A percentile compares a stretch with the other conserved stretches of the same genome.
phyloP scores from a whole-genome alignment of 2,329 filamentous ascomycete species.

The Apiospora rasikravindrae region DNA sequence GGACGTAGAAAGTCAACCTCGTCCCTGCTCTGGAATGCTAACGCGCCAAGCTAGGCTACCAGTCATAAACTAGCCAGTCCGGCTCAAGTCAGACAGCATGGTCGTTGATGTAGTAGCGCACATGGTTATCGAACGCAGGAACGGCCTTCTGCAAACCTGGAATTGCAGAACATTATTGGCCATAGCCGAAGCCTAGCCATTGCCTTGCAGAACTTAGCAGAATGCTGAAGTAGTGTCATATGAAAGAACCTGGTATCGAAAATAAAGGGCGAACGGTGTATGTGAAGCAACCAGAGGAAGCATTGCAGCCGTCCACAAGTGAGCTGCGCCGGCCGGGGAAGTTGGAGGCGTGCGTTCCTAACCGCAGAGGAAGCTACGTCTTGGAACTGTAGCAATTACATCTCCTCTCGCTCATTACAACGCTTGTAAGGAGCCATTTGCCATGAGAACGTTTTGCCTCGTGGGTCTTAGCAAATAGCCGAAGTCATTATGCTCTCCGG shows the following conservation, averaged over 20 bases:
- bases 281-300: neutral
- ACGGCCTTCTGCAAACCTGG: neutral
- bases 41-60: slow-evolving; percentile 1
- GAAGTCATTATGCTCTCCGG: neutral
- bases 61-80: neutral
- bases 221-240: neutral
- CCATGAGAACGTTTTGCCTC: neutral
- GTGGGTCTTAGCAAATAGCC: neutral
- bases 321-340: neutral
- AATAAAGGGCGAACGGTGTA: neutral
- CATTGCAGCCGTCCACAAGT: neutral
- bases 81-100: neutral
- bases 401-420: neutral
- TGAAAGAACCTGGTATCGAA: neutral
- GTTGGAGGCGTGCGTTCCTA: neutral
- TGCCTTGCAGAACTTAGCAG: neutral
- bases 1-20: neutral
- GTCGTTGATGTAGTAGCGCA: neutral
- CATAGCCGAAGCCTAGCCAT: neutral
- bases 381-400: neutral
- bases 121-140: neutral
- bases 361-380: neutral
- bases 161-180: neutral
- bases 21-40: neutral
- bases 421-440: neutral